These are phyloP conservation scores for Zygosaccharomyces pseudorouxii DNA, from an alignment of 805 yeast species.

Conservation along the genomic window DNA sequence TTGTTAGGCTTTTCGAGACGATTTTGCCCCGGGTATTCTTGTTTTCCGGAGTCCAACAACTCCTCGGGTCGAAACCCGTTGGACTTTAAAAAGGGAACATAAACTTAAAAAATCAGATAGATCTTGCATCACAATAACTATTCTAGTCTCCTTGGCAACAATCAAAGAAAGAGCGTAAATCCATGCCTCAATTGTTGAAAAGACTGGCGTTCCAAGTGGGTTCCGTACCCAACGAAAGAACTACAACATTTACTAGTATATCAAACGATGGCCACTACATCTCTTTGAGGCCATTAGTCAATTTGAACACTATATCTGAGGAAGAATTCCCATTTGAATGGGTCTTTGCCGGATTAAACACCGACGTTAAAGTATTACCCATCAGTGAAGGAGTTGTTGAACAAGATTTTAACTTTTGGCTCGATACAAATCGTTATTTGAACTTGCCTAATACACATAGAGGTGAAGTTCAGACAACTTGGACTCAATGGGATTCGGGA, in stretches of 20 bases:
- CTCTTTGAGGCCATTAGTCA: slow-evolving; percentile 37
- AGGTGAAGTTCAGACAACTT: slow-evolving; percentile 29
- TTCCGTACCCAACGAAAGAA: slow-evolving; percentile 28
- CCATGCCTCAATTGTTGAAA: slow-evolving; percentile 32
- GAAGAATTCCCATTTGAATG: slow-evolving; percentile 49
- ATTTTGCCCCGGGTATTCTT: neutral
- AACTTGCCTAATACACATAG: slow-evolving; percentile 28
- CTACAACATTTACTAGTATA: slow-evolving; percentile 30
- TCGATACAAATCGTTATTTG: slow-evolving; percentile 31
- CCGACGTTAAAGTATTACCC: slow-evolving; percentile 34
- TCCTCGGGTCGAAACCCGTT: neutral
- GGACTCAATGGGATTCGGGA: slow-evolving; percentile 35
- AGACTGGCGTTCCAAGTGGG: slow-evolving; percentile 32
- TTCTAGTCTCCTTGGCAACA: neutral
- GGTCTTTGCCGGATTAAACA: slow-evolving; percentile 52
- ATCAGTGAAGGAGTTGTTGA: slow-evolving; percentile 24
- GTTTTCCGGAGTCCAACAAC: neutral
- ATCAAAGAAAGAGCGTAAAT: neutral
- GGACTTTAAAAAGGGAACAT: neutral
- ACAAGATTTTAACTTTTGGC: slow-evolving; percentile 29
- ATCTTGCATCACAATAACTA: neutral
- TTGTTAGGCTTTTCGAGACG: neutral
- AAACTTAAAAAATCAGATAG: too few species aligned
- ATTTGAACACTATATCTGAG: slow-evolving; percentile 26
- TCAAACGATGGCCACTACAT: slow-evolving; percentile 34